A percentile compares a stretch with the other conserved stretches of the same genome.
Evolutionary conservation across 202 grass and related monocot species (phyloP).

Genomic region (Saccharum hybrid): DNA sequence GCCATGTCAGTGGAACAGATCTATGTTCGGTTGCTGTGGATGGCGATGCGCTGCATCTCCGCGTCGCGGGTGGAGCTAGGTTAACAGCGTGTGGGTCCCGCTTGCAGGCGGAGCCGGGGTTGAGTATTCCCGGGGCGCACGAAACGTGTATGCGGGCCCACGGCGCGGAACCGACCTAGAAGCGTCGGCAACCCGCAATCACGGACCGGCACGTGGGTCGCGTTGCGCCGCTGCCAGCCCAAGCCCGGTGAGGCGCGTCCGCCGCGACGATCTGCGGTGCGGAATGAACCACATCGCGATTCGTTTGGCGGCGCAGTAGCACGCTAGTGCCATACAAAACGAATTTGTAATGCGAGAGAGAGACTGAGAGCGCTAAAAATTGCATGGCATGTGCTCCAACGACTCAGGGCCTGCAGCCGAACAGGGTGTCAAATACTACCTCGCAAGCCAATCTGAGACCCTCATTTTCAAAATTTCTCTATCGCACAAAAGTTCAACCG

Average conservation of each 20-base stretch:
- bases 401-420: not conserved
- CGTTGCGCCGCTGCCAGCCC: constrained; percentile 8
- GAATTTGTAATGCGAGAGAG: no score
- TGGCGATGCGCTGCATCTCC: not conserved
- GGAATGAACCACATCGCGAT: not conserved
- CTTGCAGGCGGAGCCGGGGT: not conserved
- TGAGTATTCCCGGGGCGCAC: constrained; percentile 23
- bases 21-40: fast-evolving
- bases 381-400: not conserved
- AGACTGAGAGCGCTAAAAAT: no score
- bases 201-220: constrained; percentile 38
- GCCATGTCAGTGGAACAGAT: fast-evolving
- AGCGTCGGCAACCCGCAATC: constrained; percentile 39
- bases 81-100: constrained; percentile 21
- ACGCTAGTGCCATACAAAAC: not conserved
- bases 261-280: not conserved
- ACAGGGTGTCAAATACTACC: no score
- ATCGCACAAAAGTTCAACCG: no score
- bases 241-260: not conserved
- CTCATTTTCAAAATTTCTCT: no score
- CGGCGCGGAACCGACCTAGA: constrained; percentile 50
- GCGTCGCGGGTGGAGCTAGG: constrained; percentile 3
- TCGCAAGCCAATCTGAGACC: no score
- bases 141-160: constrained; percentile 52
- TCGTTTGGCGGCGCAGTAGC: not conserved